Evolutionary conservation across 306 rosid genomes (phyloP).

Genomic region (Prinsepia uniflora): DNA sequence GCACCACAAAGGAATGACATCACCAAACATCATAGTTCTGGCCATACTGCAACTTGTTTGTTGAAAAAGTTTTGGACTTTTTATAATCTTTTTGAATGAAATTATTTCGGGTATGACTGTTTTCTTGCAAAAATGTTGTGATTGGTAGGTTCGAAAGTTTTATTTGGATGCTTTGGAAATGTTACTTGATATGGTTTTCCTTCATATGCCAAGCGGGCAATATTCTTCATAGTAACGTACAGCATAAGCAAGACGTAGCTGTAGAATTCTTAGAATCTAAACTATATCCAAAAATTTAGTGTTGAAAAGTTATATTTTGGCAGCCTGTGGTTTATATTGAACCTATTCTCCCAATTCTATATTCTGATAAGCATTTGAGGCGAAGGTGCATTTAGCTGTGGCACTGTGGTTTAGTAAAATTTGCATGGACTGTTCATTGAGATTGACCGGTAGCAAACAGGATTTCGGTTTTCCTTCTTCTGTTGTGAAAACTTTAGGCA

Average conservation of each 20-base stretch:
- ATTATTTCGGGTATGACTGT: background rate
- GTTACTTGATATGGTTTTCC: background rate
- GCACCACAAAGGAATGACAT: background rate
- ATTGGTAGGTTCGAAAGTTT: background rate
- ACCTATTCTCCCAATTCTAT: too few species aligned
- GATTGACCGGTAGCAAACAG: background rate
- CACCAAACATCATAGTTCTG: background rate
- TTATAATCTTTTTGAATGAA: background rate
- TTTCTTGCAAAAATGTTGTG: background rate
- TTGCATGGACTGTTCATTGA: background rate
- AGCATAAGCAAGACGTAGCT: background rate
- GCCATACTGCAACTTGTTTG: background rate
- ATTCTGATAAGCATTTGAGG: background rate
- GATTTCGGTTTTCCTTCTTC: background rate
- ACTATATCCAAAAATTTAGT: background rate
- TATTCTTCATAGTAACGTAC: background rate
- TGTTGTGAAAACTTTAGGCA: background rate
- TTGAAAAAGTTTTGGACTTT: background rate
- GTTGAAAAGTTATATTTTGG: background rate
- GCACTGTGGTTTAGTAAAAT: background rate
- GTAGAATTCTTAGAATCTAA: background rate
- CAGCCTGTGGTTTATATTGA: background rate
- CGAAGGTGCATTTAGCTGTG: background rate
- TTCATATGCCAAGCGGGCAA: background rate
- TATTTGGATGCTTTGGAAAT: background rate